Conservation (phyloP, 768 basidiomycete species). For the Rhizopogon rudus region DNA sequence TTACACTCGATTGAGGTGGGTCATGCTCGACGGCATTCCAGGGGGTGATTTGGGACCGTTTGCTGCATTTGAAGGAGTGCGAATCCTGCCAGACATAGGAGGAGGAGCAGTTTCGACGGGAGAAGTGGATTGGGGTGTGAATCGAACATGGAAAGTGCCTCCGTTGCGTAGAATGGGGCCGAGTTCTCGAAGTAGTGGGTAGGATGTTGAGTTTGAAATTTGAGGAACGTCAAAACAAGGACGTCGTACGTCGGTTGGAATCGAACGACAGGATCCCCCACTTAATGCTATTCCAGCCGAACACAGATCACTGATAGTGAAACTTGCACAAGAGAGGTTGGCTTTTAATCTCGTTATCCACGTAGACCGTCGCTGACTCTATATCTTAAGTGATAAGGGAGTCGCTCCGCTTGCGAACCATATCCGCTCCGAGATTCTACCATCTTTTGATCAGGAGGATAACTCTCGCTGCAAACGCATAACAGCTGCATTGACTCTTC, state of each 20-base stretch:
- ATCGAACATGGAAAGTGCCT: no score
- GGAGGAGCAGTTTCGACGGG: no score
- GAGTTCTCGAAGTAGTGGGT: no score
- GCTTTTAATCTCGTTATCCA: background rate
- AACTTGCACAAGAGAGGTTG: constrained; percentile 85
- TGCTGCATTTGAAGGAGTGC: no score
- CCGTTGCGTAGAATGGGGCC: no score
- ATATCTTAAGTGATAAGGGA: constrained; percentile 62
- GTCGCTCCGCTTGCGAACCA: constrained; percentile 57
- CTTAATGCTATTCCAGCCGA: constrained; percentile 60
- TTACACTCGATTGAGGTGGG: no score
- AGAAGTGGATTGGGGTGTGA: no score
- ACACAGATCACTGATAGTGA: constrained; percentile 71
- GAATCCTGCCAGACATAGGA: no score
- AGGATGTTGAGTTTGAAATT: no score
- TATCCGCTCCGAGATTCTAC: constrained; percentile 65
- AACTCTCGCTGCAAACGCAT: constrained; percentile 28
- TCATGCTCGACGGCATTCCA: no score
- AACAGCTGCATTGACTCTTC: constrained; percentile 36
- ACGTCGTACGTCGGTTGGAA: constrained; percentile 10
- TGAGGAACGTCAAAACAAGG: no score
- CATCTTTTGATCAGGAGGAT: constrained; percentile 53
- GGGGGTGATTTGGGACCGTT: no score
- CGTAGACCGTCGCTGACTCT: background rate
- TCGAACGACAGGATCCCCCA: constrained; percentile 41